Percentiles rank a stretch among this genome's conserved stretches.
phyloP scores from a whole-genome alignment of 148 eudicot species.

The Cornus controversa region DNA sequence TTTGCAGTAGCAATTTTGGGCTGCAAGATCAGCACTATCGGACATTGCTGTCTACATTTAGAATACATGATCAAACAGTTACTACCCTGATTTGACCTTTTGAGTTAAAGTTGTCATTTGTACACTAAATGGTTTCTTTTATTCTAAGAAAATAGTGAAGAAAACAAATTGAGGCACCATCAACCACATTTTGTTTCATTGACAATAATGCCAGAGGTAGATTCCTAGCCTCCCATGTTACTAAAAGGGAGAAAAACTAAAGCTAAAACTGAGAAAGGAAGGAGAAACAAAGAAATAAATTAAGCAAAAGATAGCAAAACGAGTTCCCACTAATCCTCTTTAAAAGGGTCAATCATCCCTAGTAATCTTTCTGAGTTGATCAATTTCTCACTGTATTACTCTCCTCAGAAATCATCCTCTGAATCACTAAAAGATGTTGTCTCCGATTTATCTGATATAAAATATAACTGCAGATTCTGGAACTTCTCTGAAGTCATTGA shows the following conservation, averaged over 20 bases:
- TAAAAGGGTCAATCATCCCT: no score
- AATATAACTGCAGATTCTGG: slow-evolving; percentile 32
- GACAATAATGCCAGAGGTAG: background rate
- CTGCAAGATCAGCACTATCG: background rate
- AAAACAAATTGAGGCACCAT: background rate
- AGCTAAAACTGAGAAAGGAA: no score
- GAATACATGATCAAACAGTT: background rate
- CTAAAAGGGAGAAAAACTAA: no score
- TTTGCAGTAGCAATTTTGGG: background rate
- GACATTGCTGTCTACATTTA: background rate
- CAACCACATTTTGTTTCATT: background rate
- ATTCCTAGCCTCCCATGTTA: no score
- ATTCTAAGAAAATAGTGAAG: background rate
- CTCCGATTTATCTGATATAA: slow-evolving; percentile 24
- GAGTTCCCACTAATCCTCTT: background rate
- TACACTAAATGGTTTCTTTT: background rate
- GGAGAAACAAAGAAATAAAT: no score
- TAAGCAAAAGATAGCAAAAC: background rate
- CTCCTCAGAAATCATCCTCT: slow-evolving; percentile 43
- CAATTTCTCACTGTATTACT: background rate
- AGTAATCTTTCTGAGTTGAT: background rate
- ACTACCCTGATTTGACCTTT: background rate
- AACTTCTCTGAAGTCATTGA: slow-evolving; percentile 22
- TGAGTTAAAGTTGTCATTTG: background rate
- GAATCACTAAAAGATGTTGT: slow-evolving; percentile 36